Evolutionary conservation across 2,329 filamentous ascomycete genomes (phyloP).

Genomic region (Nemania bipapillata): DNA sequence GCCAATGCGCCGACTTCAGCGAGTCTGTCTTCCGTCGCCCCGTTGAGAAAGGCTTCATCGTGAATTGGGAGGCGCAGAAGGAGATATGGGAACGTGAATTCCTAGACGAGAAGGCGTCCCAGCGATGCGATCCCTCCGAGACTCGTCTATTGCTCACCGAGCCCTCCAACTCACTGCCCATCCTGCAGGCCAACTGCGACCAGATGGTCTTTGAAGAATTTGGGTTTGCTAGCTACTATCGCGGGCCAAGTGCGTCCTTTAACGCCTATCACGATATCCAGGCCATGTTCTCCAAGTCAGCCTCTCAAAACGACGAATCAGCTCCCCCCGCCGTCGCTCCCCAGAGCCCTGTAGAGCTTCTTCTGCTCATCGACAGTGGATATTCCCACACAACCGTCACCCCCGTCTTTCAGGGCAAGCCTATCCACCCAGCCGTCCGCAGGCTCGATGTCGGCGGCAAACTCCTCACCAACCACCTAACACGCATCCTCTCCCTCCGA

Average conservation of each 20-base stretch:
- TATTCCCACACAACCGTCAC: conserved; percentile 94
- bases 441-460: conserved; percentile 93
- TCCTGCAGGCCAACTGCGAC: conserved; percentile 88
- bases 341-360: conserved; percentile 74
- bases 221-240: conserved; percentile 86
- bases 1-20: conserved; percentile 85
- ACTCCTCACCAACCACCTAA: conserved; percentile 90
- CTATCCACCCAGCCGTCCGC: conserved; percentile 82
- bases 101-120: conserved; percentile 73
- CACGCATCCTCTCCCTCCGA: conserved; percentile 85
- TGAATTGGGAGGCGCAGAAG: conserved; percentile 96
- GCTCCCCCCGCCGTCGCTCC: conserved; percentile 32
- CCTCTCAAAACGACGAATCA: conserved; percentile 54
- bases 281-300: conserved; percentile 70
- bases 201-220: conserved; percentile 99
- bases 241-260: conserved; percentile 74
- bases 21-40: conserved; percentile 88
- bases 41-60: conserved; percentile 92
- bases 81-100: conserved; percentile 95
- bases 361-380: conserved; percentile 90
- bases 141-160: conserved; percentile 89
- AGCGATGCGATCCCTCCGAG: conserved; percentile 78
- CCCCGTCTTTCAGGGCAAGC: conserved; percentile 81
- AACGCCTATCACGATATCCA: conserved; percentile 86
- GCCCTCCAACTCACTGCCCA: conserved; percentile 82